phyloP scores from a whole-genome alignment of 1,139 yeast genomes.

The Zygotorulaspora mrakii region DNA sequence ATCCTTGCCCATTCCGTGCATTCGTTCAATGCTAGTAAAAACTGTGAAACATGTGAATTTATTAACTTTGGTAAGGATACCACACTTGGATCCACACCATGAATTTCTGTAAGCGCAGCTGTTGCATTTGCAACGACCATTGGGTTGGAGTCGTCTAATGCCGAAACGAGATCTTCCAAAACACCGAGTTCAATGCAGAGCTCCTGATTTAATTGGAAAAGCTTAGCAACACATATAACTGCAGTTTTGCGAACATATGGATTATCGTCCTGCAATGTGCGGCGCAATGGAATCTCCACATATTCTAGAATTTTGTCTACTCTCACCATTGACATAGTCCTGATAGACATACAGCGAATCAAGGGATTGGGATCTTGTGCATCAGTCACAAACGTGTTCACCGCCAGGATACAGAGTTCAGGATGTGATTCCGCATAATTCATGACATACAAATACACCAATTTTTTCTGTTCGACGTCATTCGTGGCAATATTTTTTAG shows the following conservation, averaged over 20 bases:
- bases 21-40: slow-evolving; percentile 83
- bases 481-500: slow-evolving; percentile 95
- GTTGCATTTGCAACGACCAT: slow-evolving; percentile 96
- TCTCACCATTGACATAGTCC: slow-evolving; percentile 98
- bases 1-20: slow-evolving; percentile 99
- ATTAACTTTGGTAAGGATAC: slow-evolving; percentile 36
- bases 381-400: slow-evolving; percentile 94
- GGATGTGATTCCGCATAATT: slow-evolving; percentile 97
- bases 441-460: slow-evolving; percentile 92
- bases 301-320: slow-evolving; percentile 95
- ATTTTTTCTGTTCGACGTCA: slow-evolving; percentile 92
- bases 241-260: slow-evolving; percentile 98
- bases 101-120: slow-evolving; percentile 78
- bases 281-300: slow-evolving; percentile 81
- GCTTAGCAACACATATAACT: slow-evolving; percentile 93
- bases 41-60: slow-evolving; percentile 41
- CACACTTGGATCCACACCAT: slow-evolving; percentile 58
- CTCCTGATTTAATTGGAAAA: slow-evolving; percentile 79
- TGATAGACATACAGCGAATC: slow-evolving; percentile 90
- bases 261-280: slow-evolving; percentile 85
- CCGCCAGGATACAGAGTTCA: slow-evolving; percentile 91
- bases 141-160: slow-evolving; percentile 85
- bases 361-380: slow-evolving; percentile 96
- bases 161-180: slow-evolving; percentile 59
- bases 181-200: slow-evolving; percentile 88